Evolutionary conservation across 2,329 filamentous ascomycete species (phyloP), one percentile per base, ranked within the genome.

Genomic region (Coniochaeta sp.): DNA sequence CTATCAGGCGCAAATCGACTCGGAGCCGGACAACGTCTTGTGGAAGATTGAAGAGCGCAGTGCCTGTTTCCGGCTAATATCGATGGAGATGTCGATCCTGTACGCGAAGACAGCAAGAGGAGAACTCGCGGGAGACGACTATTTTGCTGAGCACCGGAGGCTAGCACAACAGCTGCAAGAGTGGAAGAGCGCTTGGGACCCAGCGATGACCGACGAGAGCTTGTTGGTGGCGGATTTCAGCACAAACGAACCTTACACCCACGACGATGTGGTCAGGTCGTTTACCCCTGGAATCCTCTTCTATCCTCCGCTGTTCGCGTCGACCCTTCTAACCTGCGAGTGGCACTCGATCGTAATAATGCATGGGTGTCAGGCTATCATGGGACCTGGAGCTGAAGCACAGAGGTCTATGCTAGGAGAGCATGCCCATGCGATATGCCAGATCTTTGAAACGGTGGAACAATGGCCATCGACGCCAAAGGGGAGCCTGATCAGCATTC

Each of bases 321-420:
- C 87, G 46, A 96, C 95, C 55, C 79, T 87, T 48, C 73, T 90
- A 14, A 75, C 78, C 52, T 79, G 90, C 53, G 90, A 96, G 63
- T 89, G 89, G 74, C 83, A 89, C 64, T 86, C 86, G 7, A 82
- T 91, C 24, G 78, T 86, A 47, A 75, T 94, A 53, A 89, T 96
- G 85, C 90, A 90, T 67, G 82, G 83, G 57, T 85, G 86, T 58
- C 88, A 94, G 60, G 80, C 85, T 1, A 78, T 71, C 79, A 48
- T 74, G 78, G 2, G 67, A 81, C 49, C 74, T 76, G 33, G 78
- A 69, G 60, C 65, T 73, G 42, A 67, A 75, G 10, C 24, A 22
- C 47, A 49, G 2, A 71, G 71, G 35, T 59, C 75, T 12, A 82
- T 87, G 50, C 61, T 92, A 51, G 73, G 73, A 3, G 65, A 73